Evolutionary conservation across 2,329 filamentous ascomycete genomes (phyloP), one percentile per base, ranked within the genome.

Genomic region (Beauveria bassiana): DNA sequence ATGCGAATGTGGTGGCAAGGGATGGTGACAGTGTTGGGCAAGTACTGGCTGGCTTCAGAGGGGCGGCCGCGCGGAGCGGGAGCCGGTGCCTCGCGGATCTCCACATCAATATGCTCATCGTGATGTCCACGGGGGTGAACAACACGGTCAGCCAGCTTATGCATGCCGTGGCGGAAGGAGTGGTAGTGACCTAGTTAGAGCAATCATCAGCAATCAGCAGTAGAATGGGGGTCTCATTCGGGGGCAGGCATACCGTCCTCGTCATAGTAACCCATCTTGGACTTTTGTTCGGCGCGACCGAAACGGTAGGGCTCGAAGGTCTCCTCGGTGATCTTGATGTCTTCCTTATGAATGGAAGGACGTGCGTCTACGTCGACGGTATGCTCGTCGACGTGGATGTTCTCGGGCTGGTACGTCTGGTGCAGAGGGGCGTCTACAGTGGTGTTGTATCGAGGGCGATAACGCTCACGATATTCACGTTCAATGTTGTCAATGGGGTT

Each of bases 1-100:
- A 98, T 90, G 82, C 95, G 95, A 82, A 99, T 93, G 85, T 98
- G 96, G 87, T 99, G 91, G 89, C 92, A 96, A 68, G 96, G 95
- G 78, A 99, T 97, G 75, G 93, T 93, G 77, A 98, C 93, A 70
- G 91, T 96, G 84, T 95, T 93, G 75, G 88, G 83, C 63, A 80
- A 69, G 67, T 73, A 72, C 54, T 71, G 67, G 63, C 70, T 72
- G 63, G 70, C 68, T 55, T 68, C 68, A 59, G 65, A 66, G 61
- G 62, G 61, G 62, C 70, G 67, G 63, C 68, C 66, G 56, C 69
- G 68, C 67, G 70, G 63, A 65, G 66, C 67, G 62, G 64, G 70
- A 69, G 70, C 69, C 67, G 66, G 67, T 68, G 65, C 66, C 67
- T 70, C 68, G 45, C 67, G 73, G 65, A 69, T 69, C 73, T 83